Evolutionary conservation across 2,329 filamentous ascomycete species (phyloP), one percentile per base, ranked within the genome.

Genomic region (Paraconiothyrium brasiliense): DNA sequence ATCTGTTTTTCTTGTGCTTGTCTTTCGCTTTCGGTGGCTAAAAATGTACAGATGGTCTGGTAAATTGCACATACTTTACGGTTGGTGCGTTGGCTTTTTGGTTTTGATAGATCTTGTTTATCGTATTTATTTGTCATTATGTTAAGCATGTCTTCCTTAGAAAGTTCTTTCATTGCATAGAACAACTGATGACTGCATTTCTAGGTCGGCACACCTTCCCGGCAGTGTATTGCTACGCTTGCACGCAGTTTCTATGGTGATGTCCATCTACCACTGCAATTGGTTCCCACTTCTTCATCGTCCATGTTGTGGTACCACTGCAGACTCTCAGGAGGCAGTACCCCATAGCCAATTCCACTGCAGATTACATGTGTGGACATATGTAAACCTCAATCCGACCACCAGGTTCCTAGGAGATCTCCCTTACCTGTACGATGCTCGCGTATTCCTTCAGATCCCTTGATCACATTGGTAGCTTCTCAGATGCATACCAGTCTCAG

Each of bases 31-130:
- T 49, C 9, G 47, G 22, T 41, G 39, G 39, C 16, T 41, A 14
- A 41, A 14, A 7, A 2, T 41, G 39, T 52, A 27, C 2, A 34
- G 34, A 24, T 41, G n/a, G 11, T 24, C 54, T 41, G 13, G 13
- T 30, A 58, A 46, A 58, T 58, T 58, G 57, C 49, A 58, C 57
- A 58, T 58, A 58, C 16, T 34, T 30, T 34, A 14, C 8, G n/a
- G 4, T 24, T 13, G n/a, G 14, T 52, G n/a, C 30, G 30, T 13
- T 34, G 30, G 32, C 16, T 39, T 9, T 35, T 56, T n/a, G 13
- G 9, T 56, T 39, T 9, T n/a, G 34, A 41, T 30, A 37, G n/a
- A 43, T n/a, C 37, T 22, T 48, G 8, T 35, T 46, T 48, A 27
- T 4, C 34, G 52, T 46, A 44, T 35, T n/a, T 35, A 41, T 24